Evolutionary conservation across 2,329 filamentous ascomycete species (phyloP).

Genomic region (Alternaria burnsii): DNA sequence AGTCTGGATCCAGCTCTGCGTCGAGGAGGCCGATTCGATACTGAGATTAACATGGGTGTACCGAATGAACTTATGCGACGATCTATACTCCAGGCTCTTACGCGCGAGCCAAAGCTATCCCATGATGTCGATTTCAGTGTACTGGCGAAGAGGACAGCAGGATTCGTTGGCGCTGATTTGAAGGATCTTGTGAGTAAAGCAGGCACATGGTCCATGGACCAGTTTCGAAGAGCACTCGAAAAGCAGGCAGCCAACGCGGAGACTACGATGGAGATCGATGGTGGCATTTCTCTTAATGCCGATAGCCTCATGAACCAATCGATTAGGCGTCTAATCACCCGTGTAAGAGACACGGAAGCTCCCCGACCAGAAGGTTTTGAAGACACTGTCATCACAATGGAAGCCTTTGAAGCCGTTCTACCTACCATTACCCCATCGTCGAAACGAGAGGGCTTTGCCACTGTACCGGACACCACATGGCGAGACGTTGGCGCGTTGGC

Average conservation of each 20-base stretch:
- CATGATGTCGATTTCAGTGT: slow-evolving; percentile 75
- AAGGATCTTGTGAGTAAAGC: slow-evolving; percentile 74
- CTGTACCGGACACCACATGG: slow-evolving; percentile 93
- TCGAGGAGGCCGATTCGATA: slow-evolving; percentile 79
- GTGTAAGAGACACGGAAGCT: slow-evolving; percentile 58
- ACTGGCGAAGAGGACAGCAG: slow-evolving; percentile 85
- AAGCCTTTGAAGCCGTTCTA: slow-evolving; percentile 77
- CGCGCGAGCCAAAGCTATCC: slow-evolving; percentile 69
- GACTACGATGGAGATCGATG: slow-evolving; percentile 64
- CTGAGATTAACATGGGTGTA: slow-evolving; percentile 86
- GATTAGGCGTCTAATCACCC: slow-evolving; percentile 59
- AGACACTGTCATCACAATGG: slow-evolving; percentile 66
- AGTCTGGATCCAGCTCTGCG: slow-evolving; percentile 82
- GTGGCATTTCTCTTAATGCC: slow-evolving; percentile 22
- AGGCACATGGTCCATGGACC: slow-evolving; percentile 69
- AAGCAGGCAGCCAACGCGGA: slow-evolving; percentile 46
- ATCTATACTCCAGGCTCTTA: slow-evolving; percentile 78
- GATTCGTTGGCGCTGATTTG: slow-evolving; percentile 92
- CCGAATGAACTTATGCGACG: slow-evolving; percentile 81
- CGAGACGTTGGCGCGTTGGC: slow-evolving; percentile 86
- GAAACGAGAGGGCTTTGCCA: slow-evolving; percentile 93
- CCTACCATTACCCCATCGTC: slow-evolving; percentile 80
- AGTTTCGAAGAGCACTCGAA: slow-evolving; percentile 64
- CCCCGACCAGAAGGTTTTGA: slow-evolving; percentile 63
- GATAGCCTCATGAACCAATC: slow-evolving; percentile 32